Conservation (phyloP, 306 rosid species). For the Argentina anserina region DNA sequence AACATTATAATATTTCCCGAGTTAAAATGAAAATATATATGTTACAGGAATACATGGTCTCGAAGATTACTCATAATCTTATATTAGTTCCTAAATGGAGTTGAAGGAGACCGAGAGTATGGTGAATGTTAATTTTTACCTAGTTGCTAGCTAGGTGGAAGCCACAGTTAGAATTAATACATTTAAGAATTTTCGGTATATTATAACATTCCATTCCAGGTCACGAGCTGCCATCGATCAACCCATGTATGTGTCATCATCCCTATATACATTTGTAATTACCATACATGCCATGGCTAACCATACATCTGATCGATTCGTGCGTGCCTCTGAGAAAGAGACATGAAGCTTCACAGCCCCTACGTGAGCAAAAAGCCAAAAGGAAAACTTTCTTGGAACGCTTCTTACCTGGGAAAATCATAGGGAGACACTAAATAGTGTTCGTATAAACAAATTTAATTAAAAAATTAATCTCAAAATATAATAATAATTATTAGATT, state of each 20-base stretch:
- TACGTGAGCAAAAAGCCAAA: background rate
- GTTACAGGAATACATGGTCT: no score
- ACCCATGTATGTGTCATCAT: background rate
- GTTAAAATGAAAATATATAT: no score
- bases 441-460: no score
- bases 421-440: no score
- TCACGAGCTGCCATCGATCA: background rate
- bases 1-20: no score
- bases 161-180: background rate
- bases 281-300: slow-evolving; percentile 4
- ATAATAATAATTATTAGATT: no score
- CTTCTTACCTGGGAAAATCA: no score
- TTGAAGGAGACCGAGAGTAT: background rate
- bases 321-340: slow-evolving; percentile 33
- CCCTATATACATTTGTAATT: background rate
- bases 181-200: background rate
- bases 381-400: background rate
- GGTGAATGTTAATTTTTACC: background rate
- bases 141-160: background rate
- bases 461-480: no score
- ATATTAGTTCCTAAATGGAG: background rate
- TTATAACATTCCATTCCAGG: background rate
- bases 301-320: slow-evolving; percentile 19
- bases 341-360: slow-evolving; percentile 34
- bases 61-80: background rate